Base-by-base conservation (phyloP, 305 asterid genomes). In the Fraxinus sp. region DNA sequence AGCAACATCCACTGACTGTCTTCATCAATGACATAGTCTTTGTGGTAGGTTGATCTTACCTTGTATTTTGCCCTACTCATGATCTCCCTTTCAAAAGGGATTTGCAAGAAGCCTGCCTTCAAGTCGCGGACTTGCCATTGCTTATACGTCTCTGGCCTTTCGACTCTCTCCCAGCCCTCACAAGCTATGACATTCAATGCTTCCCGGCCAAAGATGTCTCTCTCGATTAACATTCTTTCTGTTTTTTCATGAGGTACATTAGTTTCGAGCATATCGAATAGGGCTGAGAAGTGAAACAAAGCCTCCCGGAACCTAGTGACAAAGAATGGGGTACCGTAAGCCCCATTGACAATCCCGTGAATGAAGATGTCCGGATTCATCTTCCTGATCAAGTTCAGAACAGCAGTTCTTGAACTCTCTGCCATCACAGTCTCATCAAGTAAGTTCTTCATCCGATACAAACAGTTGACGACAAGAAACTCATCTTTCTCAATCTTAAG, bases 91-190 rank as follows among this genome's bases (percentile, higher is more conserved):
- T 87, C 88, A 14, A 92, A 76, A 4, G 93, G 91, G 22, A 91
- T 80, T 77, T 87, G 97, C 80, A 74, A 76, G 81, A 95, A 91
- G 13, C 97, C 97, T 0, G 97, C 97, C 84, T 85, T 90, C 84
- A 85, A 33, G 71, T 81, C 81, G 8, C 97, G 90, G 11, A 91
- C 92, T 81, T 92, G 96, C 97, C 97, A 93, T 83, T 92, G 97
- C 91, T 90, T 95, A 75, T 91, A 95, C 0, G 96, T 91, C 72
- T 95, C 97, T 0, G 97, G 95, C 86, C 97, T 91, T 80, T 93
- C 98, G 11, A 91, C 87, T 83, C 98, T 93, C 87, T 92, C 97
- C 88, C 91, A 86, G 1, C 94, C 97, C 20, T 52, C 64, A n/a
- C 64, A 52, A 52, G 64, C 64, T n/a, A 52, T 16, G 64, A 52